Conservation (phyloP, 345 rosid species). For the Sisymbrium irio region DNA sequence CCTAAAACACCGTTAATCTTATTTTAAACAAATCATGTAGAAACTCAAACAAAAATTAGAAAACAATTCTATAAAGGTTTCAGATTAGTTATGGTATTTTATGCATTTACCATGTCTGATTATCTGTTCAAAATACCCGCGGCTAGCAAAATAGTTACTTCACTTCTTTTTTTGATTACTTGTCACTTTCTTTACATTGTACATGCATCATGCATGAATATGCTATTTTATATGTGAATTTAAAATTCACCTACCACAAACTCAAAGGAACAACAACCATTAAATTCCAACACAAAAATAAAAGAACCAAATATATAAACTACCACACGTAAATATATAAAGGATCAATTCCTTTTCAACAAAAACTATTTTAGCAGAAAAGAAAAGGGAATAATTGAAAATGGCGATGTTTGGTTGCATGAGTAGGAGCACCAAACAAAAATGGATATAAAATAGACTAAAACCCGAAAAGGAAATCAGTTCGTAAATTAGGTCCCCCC, state of each 20-base stretch:
- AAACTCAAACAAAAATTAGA: no score
- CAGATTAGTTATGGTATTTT: background rate
- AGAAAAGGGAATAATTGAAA: background rate
- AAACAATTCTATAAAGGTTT: background rate
- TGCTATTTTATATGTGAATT: background rate
- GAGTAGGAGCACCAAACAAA: conserved; percentile 37
- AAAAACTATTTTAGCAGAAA: background rate
- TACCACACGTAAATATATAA: conserved; percentile 11
- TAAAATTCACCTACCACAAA: conserved; percentile 24
- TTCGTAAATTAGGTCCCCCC: conserved; percentile 32
- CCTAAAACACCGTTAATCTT: no score
- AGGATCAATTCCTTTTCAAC: background rate
- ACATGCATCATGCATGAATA: background rate
- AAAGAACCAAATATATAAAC: conserved; percentile 5
- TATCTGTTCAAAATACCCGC: background rate
- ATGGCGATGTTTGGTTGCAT: conserved; percentile 34
- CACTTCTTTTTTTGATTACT: no score
- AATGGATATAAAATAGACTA: conserved; percentile 32
- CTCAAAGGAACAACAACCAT: background rate
- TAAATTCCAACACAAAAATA: conserved; percentile 10
- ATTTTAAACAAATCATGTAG: no score
- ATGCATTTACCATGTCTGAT: background rate
- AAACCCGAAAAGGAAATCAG: conserved; percentile 28
- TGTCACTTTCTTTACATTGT: background rate
- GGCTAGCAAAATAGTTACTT: background rate